A percentile compares a stretch with the other conserved stretches of the same genome.
These are phyloP conservation scores for Boletus subparvulus DNA, from an alignment of 768 basidiomycete species.

Conservation along the genomic window DNA sequence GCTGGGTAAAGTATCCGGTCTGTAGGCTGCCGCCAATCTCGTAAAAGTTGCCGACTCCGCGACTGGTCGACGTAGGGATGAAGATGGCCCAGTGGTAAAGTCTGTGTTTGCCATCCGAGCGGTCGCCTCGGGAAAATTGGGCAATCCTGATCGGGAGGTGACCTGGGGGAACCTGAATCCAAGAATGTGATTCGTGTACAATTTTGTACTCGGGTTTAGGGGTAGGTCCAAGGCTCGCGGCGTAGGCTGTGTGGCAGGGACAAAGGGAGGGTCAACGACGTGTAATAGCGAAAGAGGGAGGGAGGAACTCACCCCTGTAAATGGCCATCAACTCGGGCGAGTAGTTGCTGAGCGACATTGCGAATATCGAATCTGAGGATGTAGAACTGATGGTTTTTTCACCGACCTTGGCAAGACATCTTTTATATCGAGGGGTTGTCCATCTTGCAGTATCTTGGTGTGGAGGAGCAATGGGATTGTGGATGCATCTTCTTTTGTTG, in stretches of 20 bases:
- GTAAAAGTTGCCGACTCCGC: slow-evolving; percentile 10
- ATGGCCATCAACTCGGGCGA: slow-evolving; percentile 7
- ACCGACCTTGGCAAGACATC: neutral
- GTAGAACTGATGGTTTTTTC: neutral
- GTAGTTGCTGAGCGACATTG: slow-evolving; percentile 3
- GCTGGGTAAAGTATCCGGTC: neutral
- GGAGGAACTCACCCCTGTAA: slow-evolving; percentile 1
- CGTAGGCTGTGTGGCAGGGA: slow-evolving; percentile 2
- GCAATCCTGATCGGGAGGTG: slow-evolving; percentile 5
- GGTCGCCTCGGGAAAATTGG: slow-evolving; percentile 1
- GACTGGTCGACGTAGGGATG: slow-evolving; percentile 1
- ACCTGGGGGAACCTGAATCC: neutral
- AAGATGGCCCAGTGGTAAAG: slow-evolving; percentile 11
- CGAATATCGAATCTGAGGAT: neutral
- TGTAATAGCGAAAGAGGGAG: too few relatives aligned
- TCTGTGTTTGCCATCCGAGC: neutral
- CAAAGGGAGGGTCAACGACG: neutral
- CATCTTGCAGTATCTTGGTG: neutral
- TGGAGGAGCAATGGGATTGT: slow-evolving; percentile 1
- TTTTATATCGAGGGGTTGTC: slow-evolving; percentile 9
- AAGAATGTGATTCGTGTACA: slow-evolving; percentile 3
- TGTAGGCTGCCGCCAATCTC: slow-evolving; percentile 1
- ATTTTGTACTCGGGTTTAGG: slow-evolving; percentile 4
- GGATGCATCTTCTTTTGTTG: neutral
- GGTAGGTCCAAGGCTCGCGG: neutral